Evolutionary conservation across 2,329 filamentous ascomycete species (phyloP).

Genomic region (Ascochyta koolunga): DNA sequence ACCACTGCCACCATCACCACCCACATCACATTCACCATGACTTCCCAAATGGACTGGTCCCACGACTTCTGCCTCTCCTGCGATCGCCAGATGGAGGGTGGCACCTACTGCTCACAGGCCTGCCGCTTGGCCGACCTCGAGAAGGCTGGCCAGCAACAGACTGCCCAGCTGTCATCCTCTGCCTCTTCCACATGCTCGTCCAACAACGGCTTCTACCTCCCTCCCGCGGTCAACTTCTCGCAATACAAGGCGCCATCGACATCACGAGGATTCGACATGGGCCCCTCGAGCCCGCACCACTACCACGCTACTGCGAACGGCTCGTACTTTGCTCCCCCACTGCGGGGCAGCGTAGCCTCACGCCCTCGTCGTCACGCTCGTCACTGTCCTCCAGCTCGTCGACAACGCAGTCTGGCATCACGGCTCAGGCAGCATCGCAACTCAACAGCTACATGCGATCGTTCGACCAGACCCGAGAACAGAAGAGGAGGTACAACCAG

Average conservation of each 20-base stretch:
- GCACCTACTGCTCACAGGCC: slow-evolving; percentile 89
- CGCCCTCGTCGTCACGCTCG: slow-evolving; percentile 76
- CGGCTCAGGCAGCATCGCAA: slow-evolving; percentile 78
- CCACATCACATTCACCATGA: slow-evolving; percentile 31
- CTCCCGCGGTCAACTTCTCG: slow-evolving; percentile 77
- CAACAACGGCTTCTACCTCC: slow-evolving; percentile 67
- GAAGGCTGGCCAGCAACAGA: slow-evolving; percentile 58
- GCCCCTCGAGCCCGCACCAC: slow-evolving; percentile 54
- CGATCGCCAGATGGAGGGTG: slow-evolving; percentile 80
- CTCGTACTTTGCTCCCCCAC: slow-evolving; percentile 48
- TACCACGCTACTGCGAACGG: slow-evolving; percentile 43
- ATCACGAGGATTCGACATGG: slow-evolving; percentile 46
- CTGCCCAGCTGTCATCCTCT: slow-evolving; percentile 58
- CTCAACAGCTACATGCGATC: slow-evolving; percentile 85
- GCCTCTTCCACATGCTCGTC: slow-evolving; percentile 59
- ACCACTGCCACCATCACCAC: slow-evolving; percentile 4
- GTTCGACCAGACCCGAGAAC: slow-evolving; percentile 80
- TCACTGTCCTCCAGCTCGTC: slow-evolving; percentile 78
- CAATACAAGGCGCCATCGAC: slow-evolving; percentile 65
- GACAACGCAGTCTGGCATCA: slow-evolving; percentile 61
- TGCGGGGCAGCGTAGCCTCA: slow-evolving; percentile 47
- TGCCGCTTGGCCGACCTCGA: slow-evolving; percentile 90
- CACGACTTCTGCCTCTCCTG: slow-evolving; percentile 93
- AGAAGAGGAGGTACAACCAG: slow-evolving; percentile 51
- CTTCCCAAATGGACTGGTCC: slow-evolving; percentile 69